Percentiles rank a stretch among this genome's conserved stretches.
These are phyloP conservation scores for Fusarium avenaceum DNA, from an alignment of 2,329 filamentous ascomycete genomes.

Conservation along the genomic window DNA sequence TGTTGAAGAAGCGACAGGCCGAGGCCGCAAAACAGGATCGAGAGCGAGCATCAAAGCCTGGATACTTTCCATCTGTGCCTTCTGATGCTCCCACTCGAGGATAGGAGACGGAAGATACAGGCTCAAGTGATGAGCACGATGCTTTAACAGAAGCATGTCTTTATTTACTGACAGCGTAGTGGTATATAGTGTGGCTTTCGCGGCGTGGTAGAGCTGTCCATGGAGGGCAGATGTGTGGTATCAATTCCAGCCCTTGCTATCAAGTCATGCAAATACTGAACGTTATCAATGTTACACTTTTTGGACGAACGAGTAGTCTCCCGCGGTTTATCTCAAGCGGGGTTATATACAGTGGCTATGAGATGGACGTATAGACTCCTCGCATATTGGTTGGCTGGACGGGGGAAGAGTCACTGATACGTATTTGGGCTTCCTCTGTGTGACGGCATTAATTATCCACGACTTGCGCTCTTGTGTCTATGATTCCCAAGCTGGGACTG, in stretches of 20 bases:
- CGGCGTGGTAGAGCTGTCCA: too few species aligned
- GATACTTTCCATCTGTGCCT: conserved; percentile 87
- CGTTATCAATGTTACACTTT: neutral
- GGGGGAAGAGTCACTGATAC: neutral
- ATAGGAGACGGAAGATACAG: neutral
- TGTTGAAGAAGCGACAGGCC: conserved; percentile 74
- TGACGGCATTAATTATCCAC: neutral
- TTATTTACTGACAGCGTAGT: neutral
- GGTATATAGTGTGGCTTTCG: too few species aligned
- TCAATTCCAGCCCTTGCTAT: neutral
- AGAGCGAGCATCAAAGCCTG: conserved; percentile 82
- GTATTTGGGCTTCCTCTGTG: neutral
- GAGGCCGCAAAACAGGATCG: conserved; percentile 79
- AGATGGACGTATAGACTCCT: neutral
- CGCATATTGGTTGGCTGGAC: neutral
- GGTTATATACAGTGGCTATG: neutral
- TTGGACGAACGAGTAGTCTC: neutral
- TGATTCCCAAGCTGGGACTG: too few species aligned
- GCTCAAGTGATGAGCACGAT: neutral
- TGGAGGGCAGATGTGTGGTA: neutral
- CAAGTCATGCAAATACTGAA: neutral
- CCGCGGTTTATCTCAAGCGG: neutral
- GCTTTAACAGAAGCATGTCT: neutral
- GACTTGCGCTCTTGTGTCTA: neutral
- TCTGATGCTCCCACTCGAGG: conserved; percentile 64